phyloP scores from a whole-genome alignment of 1,284 basidiomycete genomes.

The Trichosporon sp. region DNA sequence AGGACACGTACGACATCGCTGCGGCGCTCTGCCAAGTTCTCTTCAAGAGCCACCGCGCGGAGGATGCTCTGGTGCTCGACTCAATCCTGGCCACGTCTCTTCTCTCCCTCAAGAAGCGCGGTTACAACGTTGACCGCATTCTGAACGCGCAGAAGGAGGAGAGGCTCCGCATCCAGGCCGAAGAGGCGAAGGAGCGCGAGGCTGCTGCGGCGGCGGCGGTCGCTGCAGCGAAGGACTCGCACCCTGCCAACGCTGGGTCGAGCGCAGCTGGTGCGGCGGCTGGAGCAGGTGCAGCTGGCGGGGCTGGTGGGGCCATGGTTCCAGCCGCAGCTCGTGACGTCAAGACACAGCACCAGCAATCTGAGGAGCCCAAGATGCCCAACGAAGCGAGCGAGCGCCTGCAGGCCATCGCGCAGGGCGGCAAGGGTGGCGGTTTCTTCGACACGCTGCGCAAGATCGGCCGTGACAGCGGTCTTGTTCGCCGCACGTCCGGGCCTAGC shows the following conservation, averaged over 20 bases:
- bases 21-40: conserved; percentile 67
- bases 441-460: conserved; percentile 17
- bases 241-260: conserved; percentile 3
- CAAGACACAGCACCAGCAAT: not conserved
- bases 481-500: conserved; percentile 18
- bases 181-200: conserved; percentile 51
- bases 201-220: conserved; percentile 1
- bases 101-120: conserved; percentile 74
- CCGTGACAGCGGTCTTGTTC: conserved; percentile 10
- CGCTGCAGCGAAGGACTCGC: not conserved
- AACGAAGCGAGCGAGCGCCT: not conserved
- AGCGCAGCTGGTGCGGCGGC: no score
- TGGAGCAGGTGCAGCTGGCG: no score
- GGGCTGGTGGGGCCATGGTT: not conserved
- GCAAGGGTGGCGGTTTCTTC: not conserved
- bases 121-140: conserved; percentile 76
- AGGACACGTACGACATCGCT: conserved; percentile 81
- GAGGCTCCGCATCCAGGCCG: conserved; percentile 63
- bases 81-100: conserved; percentile 84
- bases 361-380: not conserved
- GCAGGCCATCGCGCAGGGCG: conserved; percentile 4
- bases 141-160: conserved; percentile 80
- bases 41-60: conserved; percentile 72
- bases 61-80: conserved; percentile 76
- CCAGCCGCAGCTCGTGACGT: not conserved